Percentiles rank a stretch among this genome's conserved stretches.
Conservation (phyloP, 1,284 basidiomycete species). For the Boletus mariae region DNA sequence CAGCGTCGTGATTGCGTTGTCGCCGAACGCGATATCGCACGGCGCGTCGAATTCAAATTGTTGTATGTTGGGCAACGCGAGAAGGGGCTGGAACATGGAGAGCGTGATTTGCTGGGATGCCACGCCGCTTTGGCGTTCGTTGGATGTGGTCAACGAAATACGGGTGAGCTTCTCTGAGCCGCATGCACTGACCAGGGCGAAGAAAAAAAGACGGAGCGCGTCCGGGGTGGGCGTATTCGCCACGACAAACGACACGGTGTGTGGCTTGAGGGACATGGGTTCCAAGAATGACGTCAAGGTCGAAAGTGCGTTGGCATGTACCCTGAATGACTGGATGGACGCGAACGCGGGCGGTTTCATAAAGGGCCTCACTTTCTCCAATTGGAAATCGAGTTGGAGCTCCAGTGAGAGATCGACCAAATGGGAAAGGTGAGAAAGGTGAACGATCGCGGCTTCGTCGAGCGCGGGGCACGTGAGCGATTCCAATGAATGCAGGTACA, state of each 20-base stretch:
- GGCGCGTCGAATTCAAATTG: conserved; percentile 18
- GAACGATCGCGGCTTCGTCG: conserved; percentile 22
- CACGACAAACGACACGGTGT: conserved; percentile 17
- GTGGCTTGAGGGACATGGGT: conserved; percentile 16
- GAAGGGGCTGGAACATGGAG: conserved; percentile 18
- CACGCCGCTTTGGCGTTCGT: background rate
- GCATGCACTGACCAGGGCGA: conserved; percentile 19
- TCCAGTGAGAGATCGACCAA: conserved; percentile 17
- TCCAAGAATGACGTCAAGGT: conserved; percentile 23
- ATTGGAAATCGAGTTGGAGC: conserved; percentile 13
- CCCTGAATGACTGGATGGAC: conserved; percentile 8
- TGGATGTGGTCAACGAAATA: conserved; percentile 10
- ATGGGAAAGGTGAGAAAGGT: conserved; percentile 21
- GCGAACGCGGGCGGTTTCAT: conserved; percentile 18
- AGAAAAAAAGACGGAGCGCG: conserved; percentile 20
- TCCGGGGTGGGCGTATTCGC: conserved; percentile 12
- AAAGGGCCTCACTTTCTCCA: conserved; percentile 13
- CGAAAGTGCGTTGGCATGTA: conserved; percentile 9
- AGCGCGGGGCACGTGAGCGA: conserved; percentile 20
- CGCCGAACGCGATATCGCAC: conserved; percentile 18
- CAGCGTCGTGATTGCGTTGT: conserved; percentile 12
- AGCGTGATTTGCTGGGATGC: conserved; percentile 9
- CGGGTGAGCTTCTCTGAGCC: conserved; percentile 7
- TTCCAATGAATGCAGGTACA: conserved; percentile 17
- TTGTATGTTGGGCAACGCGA: conserved; percentile 12